Conservation (phyloP, 768 basidiomycete species). For the Russula earlei region DNA sequence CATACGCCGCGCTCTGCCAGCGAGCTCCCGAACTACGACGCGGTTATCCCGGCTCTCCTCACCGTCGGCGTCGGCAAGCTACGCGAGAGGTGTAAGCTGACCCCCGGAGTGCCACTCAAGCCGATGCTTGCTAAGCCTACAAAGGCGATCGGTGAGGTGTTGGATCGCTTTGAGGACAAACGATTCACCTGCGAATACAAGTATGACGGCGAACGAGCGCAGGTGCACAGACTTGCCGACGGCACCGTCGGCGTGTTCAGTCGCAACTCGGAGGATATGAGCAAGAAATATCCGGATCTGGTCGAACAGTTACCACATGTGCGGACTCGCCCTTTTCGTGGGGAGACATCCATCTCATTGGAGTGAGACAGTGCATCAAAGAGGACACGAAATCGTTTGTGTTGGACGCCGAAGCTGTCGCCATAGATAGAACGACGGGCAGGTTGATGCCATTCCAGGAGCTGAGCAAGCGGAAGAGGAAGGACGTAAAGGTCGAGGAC, state of each 20-base stretch:
- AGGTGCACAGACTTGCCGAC: slow-evolving; percentile 77
- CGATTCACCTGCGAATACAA: slow-evolving; percentile 99
- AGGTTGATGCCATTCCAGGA: slow-evolving; percentile 98
- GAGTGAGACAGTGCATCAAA: slow-evolving; percentile 63
- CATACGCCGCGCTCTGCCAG: slow-evolving; percentile 34
- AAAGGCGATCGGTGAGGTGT: slow-evolving; percentile 95
- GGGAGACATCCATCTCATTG: not conserved
- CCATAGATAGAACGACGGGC: slow-evolving; percentile 75
- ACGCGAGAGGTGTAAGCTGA: slow-evolving; percentile 72
- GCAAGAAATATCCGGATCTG: slow-evolving; percentile 98
- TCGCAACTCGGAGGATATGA: slow-evolving; percentile 98
- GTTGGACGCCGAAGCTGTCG: slow-evolving; percentile 93
- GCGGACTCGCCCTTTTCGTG: slow-evolving; percentile 14
- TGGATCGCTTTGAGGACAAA: slow-evolving; percentile 93
- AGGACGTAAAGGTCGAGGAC: slow-evolving; percentile 96
- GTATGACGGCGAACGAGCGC: slow-evolving; percentile 97
- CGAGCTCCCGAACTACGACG: slow-evolving; percentile 87
- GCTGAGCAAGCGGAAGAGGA: slow-evolving; percentile 85
- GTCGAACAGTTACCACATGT: slow-evolving; percentile 87
- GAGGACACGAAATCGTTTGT: slow-evolving; percentile 82
- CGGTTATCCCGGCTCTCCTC: slow-evolving; percentile 84
- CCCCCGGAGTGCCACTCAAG: slow-evolving; percentile 92
- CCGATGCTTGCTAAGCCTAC: slow-evolving; percentile 99
- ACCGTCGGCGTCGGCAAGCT: slow-evolving; percentile 66
- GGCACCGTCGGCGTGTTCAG: slow-evolving; percentile 89